phyloP scores from a whole-genome alignment of 345 rosid species.

The Acer yangbiense region DNA sequence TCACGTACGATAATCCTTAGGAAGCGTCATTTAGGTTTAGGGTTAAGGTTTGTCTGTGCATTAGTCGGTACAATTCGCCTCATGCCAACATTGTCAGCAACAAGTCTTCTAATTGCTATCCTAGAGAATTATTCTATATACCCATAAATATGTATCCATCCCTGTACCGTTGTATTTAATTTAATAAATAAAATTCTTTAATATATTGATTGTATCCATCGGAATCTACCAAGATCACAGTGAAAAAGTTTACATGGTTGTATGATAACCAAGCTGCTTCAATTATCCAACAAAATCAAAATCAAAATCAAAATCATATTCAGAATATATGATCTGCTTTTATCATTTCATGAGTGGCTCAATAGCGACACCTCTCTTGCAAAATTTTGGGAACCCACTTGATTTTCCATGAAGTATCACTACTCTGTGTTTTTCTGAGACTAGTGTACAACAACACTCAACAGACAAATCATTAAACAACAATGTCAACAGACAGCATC shows the following conservation, averaged over 20 bases:
- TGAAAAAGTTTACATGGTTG: background rate
- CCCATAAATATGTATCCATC: no score
- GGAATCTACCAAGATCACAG: no score
- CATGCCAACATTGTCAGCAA: slow-evolving; percentile 18
- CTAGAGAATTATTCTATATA: background rate
- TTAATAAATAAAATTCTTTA: no score
- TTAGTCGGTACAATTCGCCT: background rate
- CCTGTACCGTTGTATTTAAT: no score
- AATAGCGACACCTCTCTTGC: background rate
- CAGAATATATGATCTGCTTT: background rate
- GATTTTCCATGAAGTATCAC: background rate
- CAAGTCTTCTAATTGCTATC: slow-evolving; percentile 8
- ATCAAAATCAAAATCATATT: background rate
- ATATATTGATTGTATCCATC: no score
- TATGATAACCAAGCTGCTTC: background rate
- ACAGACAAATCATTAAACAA: background rate
- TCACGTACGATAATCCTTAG: no score
- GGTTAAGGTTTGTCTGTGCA: background rate
- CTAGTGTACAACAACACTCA: background rate
- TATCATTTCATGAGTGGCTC: background rate
- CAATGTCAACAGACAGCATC: background rate
- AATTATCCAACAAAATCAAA: background rate
- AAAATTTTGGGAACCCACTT: background rate
- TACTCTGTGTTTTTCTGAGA: background rate
- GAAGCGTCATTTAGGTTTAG: background rate